Percentiles rank a stretch among this genome's conserved stretches.
Evolutionary conservation across 2,329 filamentous ascomycete species (phyloP).

Genomic region (Drechslerella coelobrocha): DNA sequence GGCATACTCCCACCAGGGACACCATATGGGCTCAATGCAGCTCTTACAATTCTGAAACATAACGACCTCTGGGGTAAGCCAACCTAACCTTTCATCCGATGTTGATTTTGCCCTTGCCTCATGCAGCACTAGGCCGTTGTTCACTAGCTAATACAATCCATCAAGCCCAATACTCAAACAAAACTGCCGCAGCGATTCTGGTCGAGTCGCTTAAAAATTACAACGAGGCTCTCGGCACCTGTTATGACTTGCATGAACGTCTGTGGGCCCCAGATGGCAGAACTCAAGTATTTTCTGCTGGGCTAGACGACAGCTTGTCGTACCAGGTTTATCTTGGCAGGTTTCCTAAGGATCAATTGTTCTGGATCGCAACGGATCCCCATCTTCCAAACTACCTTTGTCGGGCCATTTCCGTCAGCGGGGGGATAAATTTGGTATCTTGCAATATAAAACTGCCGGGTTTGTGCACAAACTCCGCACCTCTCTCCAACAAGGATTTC

Average conservation of each 20-base stretch:
- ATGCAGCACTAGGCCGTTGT: too few species aligned
- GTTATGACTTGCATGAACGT: conserved; percentile 15
- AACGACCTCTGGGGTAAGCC: conserved; percentile 34
- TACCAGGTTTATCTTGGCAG: conserved; percentile 34
- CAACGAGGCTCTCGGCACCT: conserved; percentile 1
- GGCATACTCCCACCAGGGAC: background rate
- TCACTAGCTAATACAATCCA: too few species aligned
- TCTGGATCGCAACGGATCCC: conserved; percentile 21
- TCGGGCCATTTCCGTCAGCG: conserved; percentile 55
- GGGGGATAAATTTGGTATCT: conserved; percentile 51
- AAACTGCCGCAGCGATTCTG: conserved; percentile 19
- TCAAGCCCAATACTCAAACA: conserved; percentile 18
- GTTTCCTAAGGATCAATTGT: conserved; percentile 16
- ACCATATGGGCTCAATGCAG: background rate
- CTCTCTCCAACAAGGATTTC: conserved; percentile 57
- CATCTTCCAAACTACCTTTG: background rate
- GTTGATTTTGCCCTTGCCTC: background rate
- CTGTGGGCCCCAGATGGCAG: conserved; percentile 23
- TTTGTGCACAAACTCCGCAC: conserved; percentile 61
- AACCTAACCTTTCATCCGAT: background rate
- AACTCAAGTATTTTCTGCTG: conserved; percentile 13
- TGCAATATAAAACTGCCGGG: conserved; percentile 55
- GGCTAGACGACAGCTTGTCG: conserved; percentile 26
- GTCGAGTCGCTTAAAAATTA: conserved; percentile 8
- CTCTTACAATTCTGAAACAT: conserved; percentile 26